Conservation (phyloP, 345 rosid species). For the Syzygium aqueum region DNA sequence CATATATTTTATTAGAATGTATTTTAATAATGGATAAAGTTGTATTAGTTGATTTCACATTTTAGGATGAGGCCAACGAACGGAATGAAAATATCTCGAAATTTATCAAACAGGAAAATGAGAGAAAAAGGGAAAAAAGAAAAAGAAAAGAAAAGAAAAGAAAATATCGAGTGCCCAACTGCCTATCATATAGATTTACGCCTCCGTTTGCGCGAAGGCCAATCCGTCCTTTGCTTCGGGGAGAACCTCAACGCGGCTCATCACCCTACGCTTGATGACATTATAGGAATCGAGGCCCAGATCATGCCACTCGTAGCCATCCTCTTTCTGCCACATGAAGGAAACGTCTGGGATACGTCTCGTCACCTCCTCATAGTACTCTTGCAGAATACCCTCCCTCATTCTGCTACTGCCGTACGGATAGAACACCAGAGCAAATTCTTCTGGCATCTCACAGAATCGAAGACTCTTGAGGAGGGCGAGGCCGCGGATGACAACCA, state of each 20-base stretch:
- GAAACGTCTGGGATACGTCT: background rate
- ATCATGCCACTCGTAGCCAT: background rate
- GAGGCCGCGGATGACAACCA: background rate
- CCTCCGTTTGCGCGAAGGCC: background rate
- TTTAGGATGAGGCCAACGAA: background rate
- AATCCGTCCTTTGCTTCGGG: background rate
- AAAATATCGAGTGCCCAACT: background rate
- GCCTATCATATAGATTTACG: background rate
- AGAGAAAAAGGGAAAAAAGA: too few relatives aligned
- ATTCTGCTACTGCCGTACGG: rapidly evolving
- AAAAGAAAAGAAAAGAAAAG: background rate
- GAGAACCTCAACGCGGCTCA: background rate
- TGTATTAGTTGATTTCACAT: background rate
- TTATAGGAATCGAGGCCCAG: background rate
- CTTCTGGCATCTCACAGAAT: background rate
- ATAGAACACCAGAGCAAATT: rapidly evolving
- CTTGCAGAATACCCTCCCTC: background rate
- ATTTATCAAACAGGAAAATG: background rate
- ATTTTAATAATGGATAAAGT: background rate
- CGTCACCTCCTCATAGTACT: background rate
- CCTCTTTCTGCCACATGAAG: background rate
- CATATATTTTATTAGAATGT: background rate
- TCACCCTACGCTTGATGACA: background rate
- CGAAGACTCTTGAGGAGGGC: background rate
- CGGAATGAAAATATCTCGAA: background rate